Evolutionary conservation across 2,329 filamentous ascomycete species (phyloP).

Genomic region (Pseudocercospora vitis): DNA sequence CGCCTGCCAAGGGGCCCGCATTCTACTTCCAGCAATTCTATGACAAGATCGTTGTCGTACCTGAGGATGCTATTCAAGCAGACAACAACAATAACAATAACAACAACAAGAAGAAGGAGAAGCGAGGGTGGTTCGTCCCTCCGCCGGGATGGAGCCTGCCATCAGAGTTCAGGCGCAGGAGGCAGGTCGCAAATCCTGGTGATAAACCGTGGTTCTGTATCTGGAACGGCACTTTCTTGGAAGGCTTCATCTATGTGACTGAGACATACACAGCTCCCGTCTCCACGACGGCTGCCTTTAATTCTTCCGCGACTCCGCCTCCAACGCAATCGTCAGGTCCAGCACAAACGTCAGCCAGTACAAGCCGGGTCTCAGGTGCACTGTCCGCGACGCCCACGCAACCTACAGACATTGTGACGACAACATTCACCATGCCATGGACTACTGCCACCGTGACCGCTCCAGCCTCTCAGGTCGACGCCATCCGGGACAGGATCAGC

Average conservation of each 20-base stretch:
- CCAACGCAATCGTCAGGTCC: conserved; percentile 14
- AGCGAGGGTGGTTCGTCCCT: conserved; percentile 17
- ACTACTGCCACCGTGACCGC: background rate
- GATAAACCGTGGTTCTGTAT: conserved; percentile 69
- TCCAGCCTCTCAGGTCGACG: background rate
- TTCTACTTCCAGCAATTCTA: conserved; percentile 63
- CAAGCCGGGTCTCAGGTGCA: conserved; percentile 18
- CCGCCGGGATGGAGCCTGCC: conserved; percentile 6
- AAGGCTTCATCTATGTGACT: conserved; percentile 66
- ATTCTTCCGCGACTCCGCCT: conserved; percentile 14
- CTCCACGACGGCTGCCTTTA: conserved; percentile 15
- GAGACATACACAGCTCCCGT: conserved; percentile 45
- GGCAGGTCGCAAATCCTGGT: conserved; percentile 51
- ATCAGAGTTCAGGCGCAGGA: conserved; percentile 35
- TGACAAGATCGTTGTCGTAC: conserved; percentile 63
- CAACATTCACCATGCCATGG: background rate
- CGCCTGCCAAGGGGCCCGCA: conserved; percentile 58
- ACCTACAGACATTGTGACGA: background rate
- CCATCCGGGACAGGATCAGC: background rate
- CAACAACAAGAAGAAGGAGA: conserved; percentile 23
- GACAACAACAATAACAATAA: conserved; percentile 30
- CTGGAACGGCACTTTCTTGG: conserved; percentile 67
- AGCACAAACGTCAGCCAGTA: conserved; percentile 9
- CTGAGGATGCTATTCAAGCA: conserved; percentile 36
- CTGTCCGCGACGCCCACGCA: conserved; percentile 10